Percentiles rank a stretch among this genome's conserved stretches.
phyloP scores from a whole-genome alignment of 2,329 filamentous ascomycete genomes.

The Verticillium alfalfae region DNA sequence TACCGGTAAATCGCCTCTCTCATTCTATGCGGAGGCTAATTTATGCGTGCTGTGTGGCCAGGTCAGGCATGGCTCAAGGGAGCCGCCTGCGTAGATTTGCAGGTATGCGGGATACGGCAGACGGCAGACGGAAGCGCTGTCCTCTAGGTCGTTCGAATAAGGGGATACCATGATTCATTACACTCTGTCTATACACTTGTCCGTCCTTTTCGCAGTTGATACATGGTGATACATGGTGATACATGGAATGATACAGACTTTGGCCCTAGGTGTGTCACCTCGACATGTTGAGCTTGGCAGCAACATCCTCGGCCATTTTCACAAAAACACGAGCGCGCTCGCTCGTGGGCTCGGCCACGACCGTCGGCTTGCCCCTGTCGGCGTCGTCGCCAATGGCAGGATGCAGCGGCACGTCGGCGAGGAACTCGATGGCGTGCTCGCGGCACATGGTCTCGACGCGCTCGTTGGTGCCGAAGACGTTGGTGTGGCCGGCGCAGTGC shows the following conservation, averaged over 20 bases:
- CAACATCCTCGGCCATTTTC: slow-evolving; percentile 57
- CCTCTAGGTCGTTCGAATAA: neutral
- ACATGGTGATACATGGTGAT: neutral
- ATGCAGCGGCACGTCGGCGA: slow-evolving; percentile 87
- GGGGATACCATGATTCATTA: neutral
- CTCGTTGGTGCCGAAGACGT: slow-evolving; percentile 66
- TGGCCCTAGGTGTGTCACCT: neutral
- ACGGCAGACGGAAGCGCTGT: neutral
- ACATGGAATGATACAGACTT: neutral
- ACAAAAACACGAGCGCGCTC: slow-evolving; percentile 67
- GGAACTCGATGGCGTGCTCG: slow-evolving; percentile 68
- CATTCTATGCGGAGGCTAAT: slow-evolving; percentile 37
- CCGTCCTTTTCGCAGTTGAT: neutral
- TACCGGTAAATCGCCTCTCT: slow-evolving; percentile 27
- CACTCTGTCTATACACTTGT: neutral
- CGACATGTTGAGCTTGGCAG: slow-evolving; percentile 29
- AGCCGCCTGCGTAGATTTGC: neutral
- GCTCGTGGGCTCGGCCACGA: slow-evolving; percentile 79
- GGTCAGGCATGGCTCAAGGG: neutral
- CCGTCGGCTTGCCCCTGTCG: slow-evolving; percentile 81
- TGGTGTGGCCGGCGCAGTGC: slow-evolving; percentile 66
- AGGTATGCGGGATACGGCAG: neutral
- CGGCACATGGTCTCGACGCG: slow-evolving; percentile 64
- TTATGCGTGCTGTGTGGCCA: slow-evolving; percentile 9
- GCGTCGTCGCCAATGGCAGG: slow-evolving; percentile 82